A percentile compares a stretch with the other conserved stretches of the same genome.
These are phyloP conservation scores for Pseudogymnoascus pannorum DNA, from an alignment of 2,329 filamentous ascomycete species.

Conservation along the genomic window DNA sequence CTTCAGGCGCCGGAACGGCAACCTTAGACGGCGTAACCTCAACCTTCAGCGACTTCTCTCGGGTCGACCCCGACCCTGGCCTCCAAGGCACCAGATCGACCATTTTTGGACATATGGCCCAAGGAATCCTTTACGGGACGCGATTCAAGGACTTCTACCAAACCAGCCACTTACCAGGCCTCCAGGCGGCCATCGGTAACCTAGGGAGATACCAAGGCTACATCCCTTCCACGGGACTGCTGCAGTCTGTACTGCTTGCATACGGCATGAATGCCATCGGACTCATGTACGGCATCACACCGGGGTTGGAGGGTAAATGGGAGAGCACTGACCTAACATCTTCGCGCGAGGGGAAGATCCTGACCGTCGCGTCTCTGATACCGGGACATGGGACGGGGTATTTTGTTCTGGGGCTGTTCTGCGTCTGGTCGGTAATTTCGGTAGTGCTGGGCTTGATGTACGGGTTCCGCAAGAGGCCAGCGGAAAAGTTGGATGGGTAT, in stretches of 20 bases:
- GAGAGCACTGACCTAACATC: background rate
- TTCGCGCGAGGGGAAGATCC: background rate
- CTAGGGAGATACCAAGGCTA: background rate
- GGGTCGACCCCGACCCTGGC: background rate
- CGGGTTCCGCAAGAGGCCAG: background rate
- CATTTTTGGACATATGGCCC: background rate
- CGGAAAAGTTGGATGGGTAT: slow-evolving; percentile 9
- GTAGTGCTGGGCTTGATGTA: background rate
- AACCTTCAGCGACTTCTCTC: background rate
- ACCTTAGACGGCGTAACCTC: background rate
- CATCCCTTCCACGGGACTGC: background rate
- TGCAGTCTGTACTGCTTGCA: background rate
- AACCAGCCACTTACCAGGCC: background rate
- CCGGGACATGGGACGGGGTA: background rate
- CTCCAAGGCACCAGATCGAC: background rate
- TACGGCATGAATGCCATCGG: background rate
- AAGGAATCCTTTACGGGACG: background rate
- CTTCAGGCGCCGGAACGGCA: background rate
- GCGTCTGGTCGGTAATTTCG: background rate
- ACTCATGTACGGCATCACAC: background rate
- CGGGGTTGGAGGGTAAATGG: background rate
- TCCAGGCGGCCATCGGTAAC: background rate
- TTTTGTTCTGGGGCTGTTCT: slow-evolving; percentile 1
- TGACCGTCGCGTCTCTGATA: background rate
- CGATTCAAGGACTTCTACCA: background rate